phyloP scores from a whole-genome alignment of 176 grass and related monocot genomes.

The Oryza australiensis region DNA sequence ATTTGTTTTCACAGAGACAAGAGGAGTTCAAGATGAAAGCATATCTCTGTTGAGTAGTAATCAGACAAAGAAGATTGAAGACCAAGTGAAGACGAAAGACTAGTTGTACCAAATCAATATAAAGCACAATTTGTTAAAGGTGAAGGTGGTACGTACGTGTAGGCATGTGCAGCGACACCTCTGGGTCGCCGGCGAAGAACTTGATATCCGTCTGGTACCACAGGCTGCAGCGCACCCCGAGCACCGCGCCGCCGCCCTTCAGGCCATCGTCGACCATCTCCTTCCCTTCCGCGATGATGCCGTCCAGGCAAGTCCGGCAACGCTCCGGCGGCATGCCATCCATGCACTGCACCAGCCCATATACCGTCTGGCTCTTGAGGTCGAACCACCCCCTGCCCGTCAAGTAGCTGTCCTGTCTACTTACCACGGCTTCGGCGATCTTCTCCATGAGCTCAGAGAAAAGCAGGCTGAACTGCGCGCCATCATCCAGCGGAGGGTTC shows the following conservation, averaged over 20 bases:
- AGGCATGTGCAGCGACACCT: conserved; percentile 31
- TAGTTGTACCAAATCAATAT: background rate
- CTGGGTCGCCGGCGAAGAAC: conserved; percentile 11
- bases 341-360: conserved; percentile 49
- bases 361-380: conserved; percentile 23
- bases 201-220: conserved; percentile 34
- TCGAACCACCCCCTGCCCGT: conserved; percentile 40
- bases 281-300: background rate
- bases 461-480: background rate
- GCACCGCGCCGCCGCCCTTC: conserved; percentile 23
- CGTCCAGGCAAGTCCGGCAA: conserved; percentile 3
- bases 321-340: background rate
- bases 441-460: conserved; percentile 18
- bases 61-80: background rate
- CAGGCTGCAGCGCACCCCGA: conserved; percentile 34
- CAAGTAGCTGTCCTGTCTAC: background rate
- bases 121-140: background rate
- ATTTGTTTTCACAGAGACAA: background rate
- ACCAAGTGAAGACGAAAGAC: background rate
- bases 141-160: conserved; percentile 30
- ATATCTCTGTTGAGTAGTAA: background rate
- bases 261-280: background rate
- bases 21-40: background rate
- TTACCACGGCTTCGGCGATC: background rate
- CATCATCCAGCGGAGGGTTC: conserved; percentile 7